phyloP scores from a whole-genome alignment of 1,139 yeast genomes.

The Spathaspora sp. region DNA sequence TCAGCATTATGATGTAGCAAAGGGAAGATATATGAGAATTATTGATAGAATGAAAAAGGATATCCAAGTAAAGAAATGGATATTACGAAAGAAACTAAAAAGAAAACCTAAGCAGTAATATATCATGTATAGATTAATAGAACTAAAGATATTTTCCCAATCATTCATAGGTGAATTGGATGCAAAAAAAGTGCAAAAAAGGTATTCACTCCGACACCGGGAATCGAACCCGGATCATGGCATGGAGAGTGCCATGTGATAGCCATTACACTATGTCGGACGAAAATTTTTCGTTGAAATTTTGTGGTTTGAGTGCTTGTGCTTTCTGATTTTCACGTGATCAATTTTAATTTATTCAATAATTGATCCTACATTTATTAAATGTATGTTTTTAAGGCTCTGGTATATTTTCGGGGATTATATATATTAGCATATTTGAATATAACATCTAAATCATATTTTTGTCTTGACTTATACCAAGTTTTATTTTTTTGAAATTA shows the following conservation, averaged over 20 bases:
- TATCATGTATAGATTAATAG: not conserved
- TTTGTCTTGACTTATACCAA: no score
- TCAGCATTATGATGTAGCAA: slow-evolving; percentile 1
- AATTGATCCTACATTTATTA: not conserved
- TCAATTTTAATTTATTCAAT: not conserved
- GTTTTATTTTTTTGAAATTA: no score
- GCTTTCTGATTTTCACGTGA: not conserved
- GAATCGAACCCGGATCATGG: slow-evolving; percentile 50
- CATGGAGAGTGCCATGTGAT: slow-evolving; percentile 30
- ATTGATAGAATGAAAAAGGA: not conserved
- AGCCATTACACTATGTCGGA: slow-evolving; percentile 33
- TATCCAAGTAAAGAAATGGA: not conserved
- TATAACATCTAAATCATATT: no score
- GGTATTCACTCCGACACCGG: slow-evolving; percentile 40
- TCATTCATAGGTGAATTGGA: not conserved
- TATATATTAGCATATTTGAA: no score
- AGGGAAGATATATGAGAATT: slow-evolving; percentile 2
- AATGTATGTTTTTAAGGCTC: not conserved
- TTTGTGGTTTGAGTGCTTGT: not conserved
- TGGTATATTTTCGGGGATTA: no score
- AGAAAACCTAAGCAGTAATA: not conserved
- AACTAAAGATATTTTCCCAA: no score
- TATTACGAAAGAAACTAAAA: not conserved
- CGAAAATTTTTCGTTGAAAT: slow-evolving; percentile 16
- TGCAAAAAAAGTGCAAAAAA: not conserved